These are phyloP conservation scores for Singerocomus inundabilis DNA, from an alignment of 1,284 basidiomycete species.

Conservation along the genomic window DNA sequence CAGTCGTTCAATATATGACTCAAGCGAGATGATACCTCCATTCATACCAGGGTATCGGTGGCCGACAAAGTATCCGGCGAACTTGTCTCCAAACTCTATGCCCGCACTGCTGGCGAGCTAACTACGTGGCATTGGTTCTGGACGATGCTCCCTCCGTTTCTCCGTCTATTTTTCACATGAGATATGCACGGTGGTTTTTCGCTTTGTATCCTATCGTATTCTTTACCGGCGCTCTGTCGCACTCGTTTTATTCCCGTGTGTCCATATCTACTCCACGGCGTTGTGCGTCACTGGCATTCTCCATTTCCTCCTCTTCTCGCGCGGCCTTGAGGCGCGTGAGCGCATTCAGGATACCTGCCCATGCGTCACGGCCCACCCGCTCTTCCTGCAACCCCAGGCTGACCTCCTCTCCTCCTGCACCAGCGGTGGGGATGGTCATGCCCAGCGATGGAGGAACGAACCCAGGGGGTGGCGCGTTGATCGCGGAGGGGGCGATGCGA, in stretches of 20 bases:
- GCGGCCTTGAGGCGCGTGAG: slow-evolving; percentile 58
- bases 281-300: slow-evolving; percentile 8
- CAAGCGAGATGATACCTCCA: slow-evolving; percentile 4
- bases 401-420: slow-evolving; percentile 30
- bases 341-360: slow-evolving; percentile 68
- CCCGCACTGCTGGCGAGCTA: slow-evolving; percentile 20
- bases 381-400: slow-evolving; percentile 74
- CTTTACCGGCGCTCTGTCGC: slow-evolving; percentile 5
- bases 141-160: background rate
- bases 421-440: slow-evolving; percentile 61
- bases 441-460: slow-evolving; percentile 75
- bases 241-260: slow-evolving; percentile 21
- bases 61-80: slow-evolving; percentile 18
- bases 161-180: slow-evolving; percentile 4
- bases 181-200: background rate
- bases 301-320: slow-evolving; percentile 31
- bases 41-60: slow-evolving; percentile 22
- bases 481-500: slow-evolving; percentile 78
- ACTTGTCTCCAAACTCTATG: slow-evolving; percentile 13
- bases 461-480: slow-evolving; percentile 67
- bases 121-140: slow-evolving; percentile 7
- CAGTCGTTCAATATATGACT: slow-evolving; percentile 24
- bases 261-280: slow-evolving; percentile 17
- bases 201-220: background rate
- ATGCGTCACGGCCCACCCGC: slow-evolving; percentile 70